Percentiles rank a stretch among this genome's conserved stretches.
These are phyloP conservation scores for Pterocarpus macrocarpus DNA, from an alignment of 306 rosid species.

Conservation along the genomic window DNA sequence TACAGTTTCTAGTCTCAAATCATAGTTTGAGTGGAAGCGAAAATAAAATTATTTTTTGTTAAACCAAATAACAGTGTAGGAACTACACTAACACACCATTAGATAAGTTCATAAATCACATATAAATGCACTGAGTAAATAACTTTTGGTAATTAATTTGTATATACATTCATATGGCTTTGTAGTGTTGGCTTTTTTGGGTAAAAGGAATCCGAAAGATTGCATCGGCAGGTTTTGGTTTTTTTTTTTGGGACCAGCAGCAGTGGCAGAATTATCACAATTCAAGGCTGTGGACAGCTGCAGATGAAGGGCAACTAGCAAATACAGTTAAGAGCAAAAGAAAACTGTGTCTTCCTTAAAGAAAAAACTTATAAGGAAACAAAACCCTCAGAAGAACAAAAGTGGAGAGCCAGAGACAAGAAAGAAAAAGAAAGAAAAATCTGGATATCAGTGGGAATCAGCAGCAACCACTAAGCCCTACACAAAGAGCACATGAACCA, in stretches of 20 bases:
- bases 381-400: slow-evolving; percentile 27
- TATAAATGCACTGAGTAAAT: slow-evolving; percentile 36
- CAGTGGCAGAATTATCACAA: slow-evolving; percentile 51
- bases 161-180: slow-evolving; percentile 37
- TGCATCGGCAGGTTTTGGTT: slow-evolving; percentile 55
- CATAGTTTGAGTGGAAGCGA: too few species aligned
- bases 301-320: slow-evolving; percentile 42
- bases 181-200: slow-evolving; percentile 49
- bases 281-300: slow-evolving; percentile 47
- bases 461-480: slow-evolving; percentile 32
- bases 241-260: slow-evolving; percentile 57
- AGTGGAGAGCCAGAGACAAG: not conserved
- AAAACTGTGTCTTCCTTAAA: not conserved
- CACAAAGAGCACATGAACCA: slow-evolving; percentile 33
- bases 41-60: too few species aligned
- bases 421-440: slow-evolving; percentile 8
- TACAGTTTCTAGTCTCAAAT: too few species aligned
- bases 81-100: not conserved
- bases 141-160: slow-evolving; percentile 19
- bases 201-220: slow-evolving; percentile 58
- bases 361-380: slow-evolving; percentile 27
- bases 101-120: slow-evolving; percentile 31
- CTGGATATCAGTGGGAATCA: slow-evolving; percentile 54
- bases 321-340: slow-evolving; percentile 33
- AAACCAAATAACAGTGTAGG: too few species aligned